Conservation (phyloP, 1,284 basidiomycete genomes). For the Inonotus obliquus region DNA sequence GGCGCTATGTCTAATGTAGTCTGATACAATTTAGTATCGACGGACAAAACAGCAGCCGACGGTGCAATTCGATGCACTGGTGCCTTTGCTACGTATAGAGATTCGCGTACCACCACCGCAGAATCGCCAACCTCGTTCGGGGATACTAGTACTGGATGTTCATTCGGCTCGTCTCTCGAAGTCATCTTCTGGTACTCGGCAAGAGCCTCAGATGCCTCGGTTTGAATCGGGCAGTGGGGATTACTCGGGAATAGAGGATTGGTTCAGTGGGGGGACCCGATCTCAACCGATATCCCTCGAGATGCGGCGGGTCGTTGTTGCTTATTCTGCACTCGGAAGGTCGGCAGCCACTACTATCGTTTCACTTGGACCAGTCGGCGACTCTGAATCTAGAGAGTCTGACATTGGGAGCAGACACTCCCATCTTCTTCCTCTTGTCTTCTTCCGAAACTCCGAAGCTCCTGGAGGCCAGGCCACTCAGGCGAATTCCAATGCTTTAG, state of each 20-base stretch:
- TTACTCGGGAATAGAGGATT: conserved; percentile 7
- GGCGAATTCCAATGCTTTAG: conserved; percentile 15
- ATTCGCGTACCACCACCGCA: conserved; percentile 22
- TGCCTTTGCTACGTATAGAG: conserved; percentile 25
- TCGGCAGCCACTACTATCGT: conserved; percentile 22
- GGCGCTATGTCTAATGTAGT: not conserved
- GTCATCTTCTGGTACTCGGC: not conserved
- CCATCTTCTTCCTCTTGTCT: conserved; percentile 2
- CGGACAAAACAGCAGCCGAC: not conserved
- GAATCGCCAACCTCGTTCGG: conserved; percentile 21
- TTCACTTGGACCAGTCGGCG: conserved; percentile 18
- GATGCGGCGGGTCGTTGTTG: conserved; percentile 12
- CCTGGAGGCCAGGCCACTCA: not conserved
- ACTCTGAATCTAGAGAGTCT: not conserved
- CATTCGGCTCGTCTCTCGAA: conserved; percentile 21
- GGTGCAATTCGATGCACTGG: conserved; percentile 1
- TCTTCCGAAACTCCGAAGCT: conserved; percentile 1
- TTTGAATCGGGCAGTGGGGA: not conserved
- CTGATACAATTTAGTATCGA: not conserved
- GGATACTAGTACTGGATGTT: conserved; percentile 25
- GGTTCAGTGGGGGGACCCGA: conserved; percentile 2
- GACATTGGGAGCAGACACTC: not conserved
- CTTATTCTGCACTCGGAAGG: conserved; percentile 11
- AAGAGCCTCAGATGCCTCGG: not conserved
- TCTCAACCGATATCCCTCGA: not conserved